A percentile compares a stretch with the other conserved stretches of the same genome.
phyloP scores from a whole-genome alignment of 2,329 filamentous ascomycete genomes.

The Pyricularia sp. region DNA sequence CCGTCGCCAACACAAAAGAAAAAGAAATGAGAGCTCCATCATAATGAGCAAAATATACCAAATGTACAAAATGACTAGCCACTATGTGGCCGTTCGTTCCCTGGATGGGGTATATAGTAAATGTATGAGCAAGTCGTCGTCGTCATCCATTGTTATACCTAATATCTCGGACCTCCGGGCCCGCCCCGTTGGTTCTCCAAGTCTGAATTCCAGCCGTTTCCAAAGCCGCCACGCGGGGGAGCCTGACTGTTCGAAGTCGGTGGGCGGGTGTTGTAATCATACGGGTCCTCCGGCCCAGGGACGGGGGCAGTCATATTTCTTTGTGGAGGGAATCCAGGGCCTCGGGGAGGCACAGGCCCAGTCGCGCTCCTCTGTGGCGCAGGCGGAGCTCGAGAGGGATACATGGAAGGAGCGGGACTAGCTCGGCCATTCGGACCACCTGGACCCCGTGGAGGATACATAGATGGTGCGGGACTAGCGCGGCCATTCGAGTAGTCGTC shows the following conservation, averaged over 20 bases:
- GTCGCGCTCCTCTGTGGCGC: constrained; percentile 19
- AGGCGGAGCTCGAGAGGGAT: constrained; percentile 7
- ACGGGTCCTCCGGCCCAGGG: constrained; percentile 12
- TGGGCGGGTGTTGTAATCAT: constrained; percentile 8
- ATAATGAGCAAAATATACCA: background rate
- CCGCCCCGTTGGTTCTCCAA: constrained; percentile 11
- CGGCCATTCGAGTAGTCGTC: constrained; percentile 9
- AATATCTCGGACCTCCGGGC: constrained; percentile 9
- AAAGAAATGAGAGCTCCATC: background rate
- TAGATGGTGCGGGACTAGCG: constrained; percentile 20
- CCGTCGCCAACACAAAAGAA: background rate
- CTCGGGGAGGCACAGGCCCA: constrained; percentile 16
- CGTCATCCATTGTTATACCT: background rate
- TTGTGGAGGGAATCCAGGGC: constrained; percentile 16
- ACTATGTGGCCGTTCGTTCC: background rate
- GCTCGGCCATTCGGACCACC: background rate
- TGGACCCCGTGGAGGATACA: constrained; percentile 12
- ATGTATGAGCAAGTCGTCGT: background rate
- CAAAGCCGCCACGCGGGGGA: background rate
- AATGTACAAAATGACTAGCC: background rate
- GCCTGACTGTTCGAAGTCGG: constrained; percentile 7
- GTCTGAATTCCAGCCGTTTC: constrained; percentile 10
- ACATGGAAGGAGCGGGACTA: background rate
- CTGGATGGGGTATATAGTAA: background rate
- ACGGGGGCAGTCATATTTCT: constrained; percentile 25